Percentiles rank a stretch among this genome's conserved stretches.
Evolutionary conservation across 1,284 basidiomycete genomes (phyloP).

Genomic region (Albatrellus sp.): DNA sequence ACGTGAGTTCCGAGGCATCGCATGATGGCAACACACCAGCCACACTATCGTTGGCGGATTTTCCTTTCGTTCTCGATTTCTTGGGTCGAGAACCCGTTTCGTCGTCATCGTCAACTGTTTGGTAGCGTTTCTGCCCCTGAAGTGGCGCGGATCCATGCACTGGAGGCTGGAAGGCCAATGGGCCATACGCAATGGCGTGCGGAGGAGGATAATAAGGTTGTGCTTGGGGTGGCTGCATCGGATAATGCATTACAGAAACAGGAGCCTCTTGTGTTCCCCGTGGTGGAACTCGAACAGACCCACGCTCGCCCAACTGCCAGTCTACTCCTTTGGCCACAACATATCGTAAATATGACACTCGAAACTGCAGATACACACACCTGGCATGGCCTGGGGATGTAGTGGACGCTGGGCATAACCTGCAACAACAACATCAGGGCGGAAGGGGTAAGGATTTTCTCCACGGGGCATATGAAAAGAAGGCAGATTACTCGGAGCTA

Average conservation of each 20-base stretch:
- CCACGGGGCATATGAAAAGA: slow-evolving; percentile 9
- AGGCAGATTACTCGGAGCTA: slow-evolving; percentile 3
- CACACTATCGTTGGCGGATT: slow-evolving; percentile 18
- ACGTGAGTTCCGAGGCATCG: slow-evolving; percentile 6
- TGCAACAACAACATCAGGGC: slow-evolving; percentile 2
- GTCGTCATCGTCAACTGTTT: slow-evolving; percentile 23
- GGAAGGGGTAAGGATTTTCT: slow-evolving; percentile 8
- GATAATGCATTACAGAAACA: slow-evolving; percentile 13
- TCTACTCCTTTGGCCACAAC: slow-evolving; percentile 15
- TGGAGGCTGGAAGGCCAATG: slow-evolving; percentile 3
- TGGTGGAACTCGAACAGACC: slow-evolving; percentile 42
- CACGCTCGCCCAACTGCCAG: slow-evolving; percentile 38
- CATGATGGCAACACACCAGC: not conserved
- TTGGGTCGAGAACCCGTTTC: slow-evolving; percentile 25
- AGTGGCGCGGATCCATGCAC: slow-evolving; percentile 14
- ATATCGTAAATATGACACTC: too few species aligned
- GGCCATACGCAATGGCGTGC: not conserved
- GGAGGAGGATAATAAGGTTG: slow-evolving; percentile 12
- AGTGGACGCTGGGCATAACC: slow-evolving; percentile 5
- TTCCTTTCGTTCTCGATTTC: slow-evolving; percentile 27
- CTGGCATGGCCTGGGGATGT: slow-evolving; percentile 3
- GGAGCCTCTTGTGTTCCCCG: slow-evolving; percentile 28
- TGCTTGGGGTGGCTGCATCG: slow-evolving; percentile 9
- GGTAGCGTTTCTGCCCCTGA: slow-evolving; percentile 23
- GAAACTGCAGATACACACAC: slow-evolving; percentile 1